Base-by-base conservation (phyloP, 2,329 filamentous ascomycete species). In the Diaporthe sp. region DNA sequence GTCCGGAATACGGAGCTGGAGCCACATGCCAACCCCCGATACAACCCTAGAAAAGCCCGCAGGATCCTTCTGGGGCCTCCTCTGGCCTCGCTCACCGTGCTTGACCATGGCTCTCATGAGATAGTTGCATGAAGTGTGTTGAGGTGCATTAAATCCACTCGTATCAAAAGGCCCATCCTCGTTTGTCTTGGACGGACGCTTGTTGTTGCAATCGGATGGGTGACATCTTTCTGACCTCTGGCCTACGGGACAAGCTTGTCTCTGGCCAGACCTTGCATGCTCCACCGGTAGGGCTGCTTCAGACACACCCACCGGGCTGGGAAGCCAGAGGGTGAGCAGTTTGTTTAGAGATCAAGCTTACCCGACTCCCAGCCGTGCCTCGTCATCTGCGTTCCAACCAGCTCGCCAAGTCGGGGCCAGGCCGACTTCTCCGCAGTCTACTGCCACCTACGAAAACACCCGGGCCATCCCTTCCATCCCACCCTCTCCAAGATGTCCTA, bases 251-350 rank as follows among this genome's bases (percentile, higher is more conserved):
- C 51, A n/a, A 71, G 55, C 70, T 55, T 51, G 37, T 61, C 42
- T 42, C 34, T 72, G 28, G 68, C 44, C 67, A 39, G 68, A 20
- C 47, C 68, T 42, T 42, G 28, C 39, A 28, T 60, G 74, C 63
- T 70, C 72, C 72, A 71, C 72, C 44, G 55, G 58, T 72, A 72
- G 68, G 68, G 68, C 73, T 75, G 73, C 73, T 63, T 75, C 63
- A 71, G n/a, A 60, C 57, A 53, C 44, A 47, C 63, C 57, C 28
- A 61, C 28, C 22, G n/a, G 42, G 37, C 53, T 47, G 51, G 31
- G 60, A 44, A 58, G 25, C 28, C 42, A n/a, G 13, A 53, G 53
- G 31, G 47, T 65, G 71, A 53, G 55, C 31, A 58, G 34, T 47
- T 13, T 44, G 22, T 28, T 37, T 47, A 22, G 60, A 44, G 47